A percentile compares a stretch with the other conserved stretches of the same genome.
phyloP scores from a whole-genome alignment of 1,139 yeast genomes.

The Candida tropicalis region DNA sequence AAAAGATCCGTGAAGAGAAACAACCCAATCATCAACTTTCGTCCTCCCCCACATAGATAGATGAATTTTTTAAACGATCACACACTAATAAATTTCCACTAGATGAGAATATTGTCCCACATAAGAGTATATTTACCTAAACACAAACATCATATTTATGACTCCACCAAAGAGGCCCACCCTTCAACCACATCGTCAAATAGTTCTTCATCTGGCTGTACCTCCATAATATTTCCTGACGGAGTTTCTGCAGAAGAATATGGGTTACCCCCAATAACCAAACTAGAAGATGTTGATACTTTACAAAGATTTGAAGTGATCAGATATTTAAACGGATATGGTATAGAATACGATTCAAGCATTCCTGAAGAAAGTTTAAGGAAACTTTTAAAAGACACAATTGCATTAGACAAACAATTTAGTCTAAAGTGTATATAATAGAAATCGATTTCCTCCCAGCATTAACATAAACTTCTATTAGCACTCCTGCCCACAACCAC shows the following conservation, averaged over 20 bases:
- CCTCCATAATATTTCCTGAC: slow-evolving; percentile 15
- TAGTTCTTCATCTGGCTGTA: not conserved
- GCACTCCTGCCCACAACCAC: not conserved
- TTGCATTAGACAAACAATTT: slow-evolving; percentile 5
- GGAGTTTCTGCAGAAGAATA: slow-evolving; percentile 16
- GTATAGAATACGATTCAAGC: slow-evolving; percentile 9
- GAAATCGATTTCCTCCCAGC: not conserved
- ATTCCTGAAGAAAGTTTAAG: slow-evolving; percentile 10
- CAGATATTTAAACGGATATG: slow-evolving; percentile 16
- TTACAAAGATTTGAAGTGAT: slow-evolving; percentile 16
- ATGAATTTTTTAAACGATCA: not conserved
- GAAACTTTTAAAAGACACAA: slow-evolving; percentile 9
- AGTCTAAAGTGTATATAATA: not conserved
- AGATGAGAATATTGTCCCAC: slow-evolving; percentile 3
- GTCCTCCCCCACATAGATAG: not conserved
- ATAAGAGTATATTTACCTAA: slow-evolving; percentile 1
- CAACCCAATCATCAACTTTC: not conserved
- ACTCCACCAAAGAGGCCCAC: not conserved
- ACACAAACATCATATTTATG: slow-evolving; percentile 1
- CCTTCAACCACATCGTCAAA: not conserved
- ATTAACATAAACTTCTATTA: no score
- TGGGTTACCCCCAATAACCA: slow-evolving; percentile 16
- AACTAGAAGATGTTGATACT: slow-evolving; percentile 12
- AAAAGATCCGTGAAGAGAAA: not conserved
- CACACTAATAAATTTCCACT: not conserved